Base-by-base conservation (phyloP, 1,284 basidiomycete genomes). In the Porodaedalea pini region DNA sequence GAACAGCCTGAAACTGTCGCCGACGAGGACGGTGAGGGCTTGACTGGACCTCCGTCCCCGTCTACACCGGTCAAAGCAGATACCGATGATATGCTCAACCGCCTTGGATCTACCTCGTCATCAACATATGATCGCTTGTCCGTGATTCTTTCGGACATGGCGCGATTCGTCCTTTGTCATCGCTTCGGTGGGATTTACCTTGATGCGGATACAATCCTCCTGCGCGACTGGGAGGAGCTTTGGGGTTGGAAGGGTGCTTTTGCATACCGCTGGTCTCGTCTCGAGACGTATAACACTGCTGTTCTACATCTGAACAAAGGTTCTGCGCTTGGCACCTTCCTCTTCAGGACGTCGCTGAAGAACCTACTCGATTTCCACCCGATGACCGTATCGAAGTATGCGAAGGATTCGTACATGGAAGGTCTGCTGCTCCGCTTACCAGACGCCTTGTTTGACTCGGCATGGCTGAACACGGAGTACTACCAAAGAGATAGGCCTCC, bases 181-280 rank as follows among this genome's bases (percentile, higher is more conserved):
- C 85, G 90, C 43, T 94, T 85, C 65, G 91, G 92, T 39, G 91
- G 91, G 10, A 86, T 89, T 44, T 94, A 94, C 67, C 81, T 94
- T 51, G 91, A 94, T 66, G 90, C 90, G 15, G 92, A 94, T 69
- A 93, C 89, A 3, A 79, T 94, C 55, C 82, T 94, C 63, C 71
- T 94, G 11, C 82, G 92, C n/a, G 92, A 94, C 67, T 94, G 92
- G 92, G 90, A 92, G 67, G 91, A 94, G 63, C 72, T 94, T 11
- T 93, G 90, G 89, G 88, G 88, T 21, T 92, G 88, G 83, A 83
- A 85, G 63, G 90, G 90, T 23, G 89, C 90, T 37, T 94, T 92
- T 64, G 90, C 92, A 3, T 94, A 93, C 68, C 79, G 90, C 2
- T 93, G 91, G 91, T 87, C 84, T 37, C 82, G 88, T 57, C 72